Evolutionary conservation across 2,329 filamentous ascomycete genomes (phyloP).

Genomic region (Verticillium nubilum): DNA sequence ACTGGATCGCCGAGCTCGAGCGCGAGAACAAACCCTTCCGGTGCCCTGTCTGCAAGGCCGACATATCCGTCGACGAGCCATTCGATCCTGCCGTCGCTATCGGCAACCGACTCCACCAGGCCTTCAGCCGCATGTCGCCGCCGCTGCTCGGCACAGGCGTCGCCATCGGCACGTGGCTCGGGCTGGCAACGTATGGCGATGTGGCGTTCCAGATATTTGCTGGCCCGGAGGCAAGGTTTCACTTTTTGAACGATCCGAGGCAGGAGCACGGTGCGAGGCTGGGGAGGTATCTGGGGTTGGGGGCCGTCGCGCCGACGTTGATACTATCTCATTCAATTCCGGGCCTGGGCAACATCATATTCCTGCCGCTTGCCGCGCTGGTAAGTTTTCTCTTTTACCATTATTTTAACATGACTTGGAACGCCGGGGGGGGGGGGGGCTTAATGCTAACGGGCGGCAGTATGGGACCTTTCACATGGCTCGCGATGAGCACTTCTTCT

Average conservation of each 20-base stretch:
- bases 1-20: constrained; percentile 92
- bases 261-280: constrained; percentile 6
- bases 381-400: constrained; percentile 21
- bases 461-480: constrained; percentile 41
- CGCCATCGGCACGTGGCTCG: constrained; percentile 38
- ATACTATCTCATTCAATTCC: constrained; percentile 39
- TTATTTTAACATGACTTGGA: not conserved
- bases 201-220: constrained; percentile 46
- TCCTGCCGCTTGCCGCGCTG: constrained; percentile 34
- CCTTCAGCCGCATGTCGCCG: constrained; percentile 50
- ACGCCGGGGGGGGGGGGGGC: too few relatives aligned
- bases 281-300: constrained; percentile 25
- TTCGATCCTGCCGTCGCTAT: constrained; percentile 66
- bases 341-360: constrained; percentile 32
- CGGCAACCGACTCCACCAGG: constrained; percentile 52
- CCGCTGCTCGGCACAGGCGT: constrained; percentile 56
- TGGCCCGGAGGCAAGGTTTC: constrained; percentile 32
- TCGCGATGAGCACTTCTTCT: constrained; percentile 36
- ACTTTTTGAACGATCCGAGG: constrained; percentile 6
- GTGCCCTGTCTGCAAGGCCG: constrained; percentile 86
- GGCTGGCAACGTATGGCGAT: constrained; percentile 48
- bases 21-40: constrained; percentile 58
- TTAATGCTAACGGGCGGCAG: constrained; percentile 21
- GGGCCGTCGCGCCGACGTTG: constrained; percentile 40
- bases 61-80: constrained; percentile 71